A percentile compares a stretch with the other conserved stretches of the same genome.
These are phyloP conservation scores for Clonostachys byssicola DNA, from an alignment of 2,329 filamentous ascomycete genomes.

Conservation along the genomic window DNA sequence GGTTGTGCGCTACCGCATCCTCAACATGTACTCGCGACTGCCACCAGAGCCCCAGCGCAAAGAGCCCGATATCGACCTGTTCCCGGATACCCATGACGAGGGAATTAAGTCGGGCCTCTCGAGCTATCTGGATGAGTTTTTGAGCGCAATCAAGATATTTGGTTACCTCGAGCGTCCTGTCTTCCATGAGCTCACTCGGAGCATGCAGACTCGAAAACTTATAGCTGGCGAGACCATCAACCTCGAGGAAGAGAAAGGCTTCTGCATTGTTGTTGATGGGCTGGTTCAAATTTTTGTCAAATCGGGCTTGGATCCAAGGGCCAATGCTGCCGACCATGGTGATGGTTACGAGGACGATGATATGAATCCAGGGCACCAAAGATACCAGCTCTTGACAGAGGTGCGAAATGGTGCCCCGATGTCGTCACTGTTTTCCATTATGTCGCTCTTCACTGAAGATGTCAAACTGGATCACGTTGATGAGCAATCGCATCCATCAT, in stretches of 20 bases:
- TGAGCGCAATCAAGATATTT: conserved; percentile 98
- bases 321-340: conserved; percentile 12
- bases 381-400: conserved; percentile 92
- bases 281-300: conserved; percentile 98
- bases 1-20: conserved; percentile 90
- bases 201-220: conserved; percentile 96
- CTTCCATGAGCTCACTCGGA: conserved; percentile 94
- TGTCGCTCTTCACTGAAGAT: conserved; percentile 95
- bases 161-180: conserved; percentile 94
- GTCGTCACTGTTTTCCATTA: conserved; percentile 96
- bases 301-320: conserved; percentile 58
- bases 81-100: conserved; percentile 87
- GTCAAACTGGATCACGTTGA: conserved; percentile 75
- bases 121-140: conserved; percentile 97
- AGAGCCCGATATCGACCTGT: conserved; percentile 91
- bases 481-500: conserved; percentile 15
- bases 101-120: conserved; percentile 85
- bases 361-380: conserved; percentile 64
- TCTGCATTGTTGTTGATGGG: conserved; percentile 95
- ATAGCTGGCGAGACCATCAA: conserved; percentile 95
- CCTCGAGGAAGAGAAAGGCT: conserved; percentile 95
- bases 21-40: conserved; percentile 94
- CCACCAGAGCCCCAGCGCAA: conserved; percentile 94
- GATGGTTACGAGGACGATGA: conserved; percentile 58
- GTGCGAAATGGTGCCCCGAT: conserved; percentile 97